A percentile compares a stretch with the other conserved stretches of the same genome.
phyloP scores from a whole-genome alignment of 768 basidiomycete species.

The Amanita subjunquillea region DNA sequence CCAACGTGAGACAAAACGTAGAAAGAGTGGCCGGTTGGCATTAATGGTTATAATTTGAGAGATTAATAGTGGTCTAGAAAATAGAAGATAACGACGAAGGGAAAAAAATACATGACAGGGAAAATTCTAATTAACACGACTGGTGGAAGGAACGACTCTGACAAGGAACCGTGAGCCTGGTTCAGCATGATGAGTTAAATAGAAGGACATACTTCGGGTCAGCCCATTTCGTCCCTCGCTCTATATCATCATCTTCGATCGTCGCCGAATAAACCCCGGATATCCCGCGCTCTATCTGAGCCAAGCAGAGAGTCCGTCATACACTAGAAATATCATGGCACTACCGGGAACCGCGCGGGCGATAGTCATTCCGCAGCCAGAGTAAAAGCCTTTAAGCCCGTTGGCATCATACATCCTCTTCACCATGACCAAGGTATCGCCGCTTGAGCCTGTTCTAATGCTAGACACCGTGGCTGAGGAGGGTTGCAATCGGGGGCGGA shows the following conservation, averaged over 20 bases:
- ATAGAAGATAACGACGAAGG: neutral
- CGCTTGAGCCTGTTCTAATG: neutral
- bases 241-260: neutral
- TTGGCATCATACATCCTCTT: constrained; percentile 62
- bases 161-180: neutral
- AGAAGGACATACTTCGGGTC: neutral
- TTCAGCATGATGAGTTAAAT: neutral
- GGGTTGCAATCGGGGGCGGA: constrained; percentile 39
- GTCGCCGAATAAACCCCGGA: too few species aligned
- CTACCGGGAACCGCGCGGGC: constrained; percentile 80
- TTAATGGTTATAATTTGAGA: neutral
- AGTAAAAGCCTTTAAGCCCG: constrained; percentile 81
- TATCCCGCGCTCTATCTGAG: constrained; percentile 19
- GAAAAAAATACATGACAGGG: neutral
- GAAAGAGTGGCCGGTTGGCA: neutral
- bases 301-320: constrained; percentile 57
- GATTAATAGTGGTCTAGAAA: neutral
- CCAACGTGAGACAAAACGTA: neutral
- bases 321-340: constrained; percentile 89
- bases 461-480: neutral
- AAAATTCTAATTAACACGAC: neutral
- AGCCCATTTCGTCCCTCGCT: neutral
- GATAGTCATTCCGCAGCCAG: constrained; percentile 88
- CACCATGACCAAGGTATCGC: constrained; percentile 39
- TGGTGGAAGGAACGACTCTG: neutral